These are phyloP conservation scores for Cutaneotrichosporon spelunceum DNA, from an alignment of 1,284 basidiomycete genomes.

Conservation along the genomic window DNA sequence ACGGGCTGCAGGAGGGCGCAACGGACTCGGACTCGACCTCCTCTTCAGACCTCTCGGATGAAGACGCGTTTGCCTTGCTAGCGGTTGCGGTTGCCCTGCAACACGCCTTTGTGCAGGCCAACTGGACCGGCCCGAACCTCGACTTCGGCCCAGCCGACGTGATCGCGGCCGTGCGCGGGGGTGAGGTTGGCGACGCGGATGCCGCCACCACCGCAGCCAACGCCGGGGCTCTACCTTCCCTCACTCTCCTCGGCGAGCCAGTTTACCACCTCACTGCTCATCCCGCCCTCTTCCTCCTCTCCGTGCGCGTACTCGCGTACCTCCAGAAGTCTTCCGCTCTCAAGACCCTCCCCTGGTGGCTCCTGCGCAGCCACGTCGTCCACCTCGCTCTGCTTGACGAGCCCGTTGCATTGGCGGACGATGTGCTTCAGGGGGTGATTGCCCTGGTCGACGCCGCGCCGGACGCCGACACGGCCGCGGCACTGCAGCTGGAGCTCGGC, in stretches of 20 bases:
- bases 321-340: slow-evolving; percentile 53
- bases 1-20: slow-evolving; percentile 24
- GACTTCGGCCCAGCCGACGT: slow-evolving; percentile 55
- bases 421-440: slow-evolving; percentile 57
- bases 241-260: slow-evolving; percentile 86
- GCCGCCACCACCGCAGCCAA: slow-evolving; percentile 57
- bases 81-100: slow-evolving; percentile 72
- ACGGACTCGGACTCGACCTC: slow-evolving; percentile 4
- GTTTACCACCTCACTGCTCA: slow-evolving; percentile 83
- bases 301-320: slow-evolving; percentile 66
- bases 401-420: slow-evolving; percentile 62
- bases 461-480: slow-evolving; percentile 61
- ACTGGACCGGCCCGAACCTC: slow-evolving; percentile 95
- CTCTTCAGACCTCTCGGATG: not conserved
- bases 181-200: slow-evolving; percentile 42
- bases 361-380: slow-evolving; percentile 66
- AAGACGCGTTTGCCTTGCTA: slow-evolving; percentile 60
- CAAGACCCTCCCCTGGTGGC: slow-evolving; percentile 70
- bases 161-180: slow-evolving; percentile 55
- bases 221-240: slow-evolving; percentile 63
- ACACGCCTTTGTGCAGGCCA: slow-evolving; percentile 86
- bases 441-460: slow-evolving; percentile 52
- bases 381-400: slow-evolving; percentile 87
- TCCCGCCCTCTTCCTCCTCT: slow-evolving; percentile 71
- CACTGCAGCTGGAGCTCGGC: slow-evolving; percentile 74